Percentiles rank a stretch among this genome's conserved stretches.
Conservation (phyloP, 2,329 filamentous ascomycete genomes). For the Grosmannia penicillata region DNA sequence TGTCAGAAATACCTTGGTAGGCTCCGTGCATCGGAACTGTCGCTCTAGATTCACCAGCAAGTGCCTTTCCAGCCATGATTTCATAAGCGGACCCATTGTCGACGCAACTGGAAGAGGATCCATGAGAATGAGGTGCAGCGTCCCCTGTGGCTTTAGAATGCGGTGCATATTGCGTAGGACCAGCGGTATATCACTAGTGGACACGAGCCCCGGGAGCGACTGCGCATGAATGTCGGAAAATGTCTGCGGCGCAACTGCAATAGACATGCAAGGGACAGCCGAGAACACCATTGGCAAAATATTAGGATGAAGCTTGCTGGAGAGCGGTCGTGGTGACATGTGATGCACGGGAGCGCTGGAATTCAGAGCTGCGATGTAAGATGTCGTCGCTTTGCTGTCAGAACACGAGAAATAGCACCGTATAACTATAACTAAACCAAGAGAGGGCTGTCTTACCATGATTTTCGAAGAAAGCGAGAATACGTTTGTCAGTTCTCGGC, state of each 20-base stretch:
- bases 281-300: conserved; percentile 24
- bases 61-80: conserved; percentile 46
- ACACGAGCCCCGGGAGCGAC: conserved; percentile 39
- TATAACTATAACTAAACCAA: too few species aligned
- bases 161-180: conserved; percentile 42
- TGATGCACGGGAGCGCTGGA: conserved; percentile 27
- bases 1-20: conserved; percentile 39
- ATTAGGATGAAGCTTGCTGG: conserved; percentile 22
- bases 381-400: conserved; percentile 25
- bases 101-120: conserved; percentile 43
- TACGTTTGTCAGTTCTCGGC: conserved; percentile 13
- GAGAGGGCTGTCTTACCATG: too few species aligned
- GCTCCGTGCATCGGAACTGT: conserved; percentile 43
- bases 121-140: conserved; percentile 44
- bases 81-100: conserved; percentile 41
- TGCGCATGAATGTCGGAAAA: conserved; percentile 38
- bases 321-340: conserved; percentile 27
- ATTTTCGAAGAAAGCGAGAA: conserved; percentile 36
- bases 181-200: conserved; percentile 38
- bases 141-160: conserved; percentile 37
- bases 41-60: conserved; percentile 44
- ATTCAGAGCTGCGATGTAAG: conserved; percentile 32
- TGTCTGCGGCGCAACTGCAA: conserved; percentile 23
- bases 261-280: conserved; percentile 19
- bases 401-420: too few species aligned